Conservation (phyloP, 2,329 filamentous ascomycete genomes). For the Chaetomiaceae sp. region DNA sequence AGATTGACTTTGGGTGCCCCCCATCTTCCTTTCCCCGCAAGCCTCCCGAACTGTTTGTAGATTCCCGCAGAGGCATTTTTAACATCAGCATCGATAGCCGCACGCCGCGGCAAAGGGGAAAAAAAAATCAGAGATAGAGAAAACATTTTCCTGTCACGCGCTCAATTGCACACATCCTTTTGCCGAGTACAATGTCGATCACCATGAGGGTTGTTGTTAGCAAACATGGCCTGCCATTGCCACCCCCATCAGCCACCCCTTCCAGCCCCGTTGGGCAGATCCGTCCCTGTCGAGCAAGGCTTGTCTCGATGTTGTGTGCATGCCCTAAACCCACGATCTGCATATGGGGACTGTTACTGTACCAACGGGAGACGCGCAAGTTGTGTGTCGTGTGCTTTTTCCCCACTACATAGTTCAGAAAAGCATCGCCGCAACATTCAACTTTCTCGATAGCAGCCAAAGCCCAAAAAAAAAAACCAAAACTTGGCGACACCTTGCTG, state of each 20-base stretch:
- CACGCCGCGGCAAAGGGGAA: constrained; percentile 1
- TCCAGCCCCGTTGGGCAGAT: background rate
- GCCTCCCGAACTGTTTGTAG: no score
- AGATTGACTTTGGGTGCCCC: constrained; percentile 4
- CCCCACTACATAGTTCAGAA: no score
- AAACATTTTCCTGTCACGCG: constrained; percentile 5
- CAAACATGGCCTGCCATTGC: background rate
- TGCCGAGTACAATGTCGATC: background rate
- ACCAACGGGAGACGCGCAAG: no score
- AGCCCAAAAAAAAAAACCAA: no score
- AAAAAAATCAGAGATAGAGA: background rate
- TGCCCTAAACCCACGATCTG: no score
- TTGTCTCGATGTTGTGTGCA: background rate
- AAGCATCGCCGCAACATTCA: no score
- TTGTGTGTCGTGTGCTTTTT: no score
- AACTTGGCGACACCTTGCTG: background rate
- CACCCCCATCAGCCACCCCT: background rate
- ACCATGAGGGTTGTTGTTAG: constrained; percentile 1
- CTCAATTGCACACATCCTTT: background rate
- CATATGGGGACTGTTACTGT: no score
- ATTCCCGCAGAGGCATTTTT: constrained; percentile 14
- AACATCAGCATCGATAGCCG: background rate
- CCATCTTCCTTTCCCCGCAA: background rate
- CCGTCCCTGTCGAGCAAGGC: background rate
- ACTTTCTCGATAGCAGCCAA: no score